Conservation (phyloP, 2,329 filamentous ascomycete species). For the Gnomoniopsis smithogilvyi region DNA sequence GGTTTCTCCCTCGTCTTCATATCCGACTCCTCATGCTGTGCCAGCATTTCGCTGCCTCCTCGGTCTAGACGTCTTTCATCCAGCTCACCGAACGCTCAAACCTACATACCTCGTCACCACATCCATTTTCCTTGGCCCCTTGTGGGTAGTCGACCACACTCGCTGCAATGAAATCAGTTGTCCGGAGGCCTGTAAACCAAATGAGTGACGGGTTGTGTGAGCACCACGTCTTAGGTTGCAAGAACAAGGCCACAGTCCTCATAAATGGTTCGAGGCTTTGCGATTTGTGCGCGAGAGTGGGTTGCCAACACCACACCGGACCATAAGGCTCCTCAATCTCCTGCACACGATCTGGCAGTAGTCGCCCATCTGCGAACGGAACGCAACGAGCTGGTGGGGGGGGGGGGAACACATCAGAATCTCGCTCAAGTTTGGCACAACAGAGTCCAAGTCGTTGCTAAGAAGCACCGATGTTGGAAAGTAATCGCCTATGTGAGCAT, state of each 20-base stretch:
- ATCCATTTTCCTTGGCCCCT: not conserved
- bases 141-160: not conserved
- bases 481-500: no score
- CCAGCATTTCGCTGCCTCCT: not conserved
- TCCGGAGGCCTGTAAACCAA: not conserved
- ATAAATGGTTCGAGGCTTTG: conserved; percentile 10
- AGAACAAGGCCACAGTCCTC: conserved; percentile 1
- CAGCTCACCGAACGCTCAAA: not conserved
- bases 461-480: no score
- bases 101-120: not conserved
- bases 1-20: not conserved
- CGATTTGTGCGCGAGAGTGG: conserved; percentile 7
- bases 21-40: not conserved
- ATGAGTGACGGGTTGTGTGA: conserved; percentile 17
- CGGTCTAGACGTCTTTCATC: not conserved
- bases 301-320: conserved; percentile 2
- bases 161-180: not conserved
- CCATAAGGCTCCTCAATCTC: not conserved
- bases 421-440: no score
- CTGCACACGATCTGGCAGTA: not conserved
- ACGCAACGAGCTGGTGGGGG: not conserved
- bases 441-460: no score
- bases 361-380: not conserved
- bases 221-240: conserved; percentile 16
- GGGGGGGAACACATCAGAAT: not conserved